Base-by-base conservation (phyloP, 768 basidiomycete species). In the Dentipellis sp. region DNA sequence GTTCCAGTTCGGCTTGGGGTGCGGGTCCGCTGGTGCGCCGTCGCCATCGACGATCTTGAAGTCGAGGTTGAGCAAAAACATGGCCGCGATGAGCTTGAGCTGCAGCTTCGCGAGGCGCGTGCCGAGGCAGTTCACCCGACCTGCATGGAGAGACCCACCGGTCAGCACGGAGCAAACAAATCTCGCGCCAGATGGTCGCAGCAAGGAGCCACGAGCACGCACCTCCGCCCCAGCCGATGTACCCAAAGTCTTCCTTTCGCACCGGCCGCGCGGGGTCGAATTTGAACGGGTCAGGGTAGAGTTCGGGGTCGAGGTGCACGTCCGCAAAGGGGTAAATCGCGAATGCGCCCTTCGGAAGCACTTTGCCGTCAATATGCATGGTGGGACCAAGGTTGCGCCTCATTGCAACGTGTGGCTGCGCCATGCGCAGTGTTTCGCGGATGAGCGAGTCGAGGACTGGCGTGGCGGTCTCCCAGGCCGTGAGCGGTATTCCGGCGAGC, bases 161-260 rank as follows among this genome's bases (percentile, higher is more conserved):
- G 14, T 35, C 40, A 42, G 19, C 14, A 42, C 14, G 19, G 19
- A 42, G 3, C 14, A 14, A 42, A 19, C 40, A 42, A 29, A 29
- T 3, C 29, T 29, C 29, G 3, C 40, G 40, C 19, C 48, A 49
- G 17, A 5, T 19, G 6, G 52, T 22, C 17, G 45, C 22, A 46
- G 46, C 55, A 22, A 53, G 50, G 57, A 16, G 47, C 54, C 53
- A 55, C 56, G 54, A 36, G 51, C 61, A 76, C 81, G 64, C 66
- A 90, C 88, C 88, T 72, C 80, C 85, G 58, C 88, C 88, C 88
- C 86, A 90, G 36, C 86, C 87, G 51, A 89, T 74, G 65, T 84
- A 89, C 54, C 77, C 71, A 68, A 80, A 82, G 78, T 78, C 57
- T 73, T 69, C 69, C 68, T 77, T 70, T 61, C 72, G 69, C 68